These are phyloP conservation scores for Psilocybe cubensis DNA, from an alignment of 768 basidiomycete genomes.

Conservation along the genomic window DNA sequence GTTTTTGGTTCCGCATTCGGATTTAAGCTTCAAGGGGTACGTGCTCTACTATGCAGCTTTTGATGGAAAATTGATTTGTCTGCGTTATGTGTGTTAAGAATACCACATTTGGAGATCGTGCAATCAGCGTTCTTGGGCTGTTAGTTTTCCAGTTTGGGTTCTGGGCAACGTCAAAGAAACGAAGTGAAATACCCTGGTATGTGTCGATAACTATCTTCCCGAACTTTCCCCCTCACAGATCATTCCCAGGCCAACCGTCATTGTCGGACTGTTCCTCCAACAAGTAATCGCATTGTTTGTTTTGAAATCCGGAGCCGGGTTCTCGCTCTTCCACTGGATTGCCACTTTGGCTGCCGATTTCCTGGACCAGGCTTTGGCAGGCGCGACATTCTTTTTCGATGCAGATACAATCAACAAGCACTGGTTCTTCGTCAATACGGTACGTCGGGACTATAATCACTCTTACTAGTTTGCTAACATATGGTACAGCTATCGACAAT, in stretches of 20 bases:
- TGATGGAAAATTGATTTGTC: no score
- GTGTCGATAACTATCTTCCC: neutral
- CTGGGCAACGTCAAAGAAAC: slow-evolving; percentile 66
- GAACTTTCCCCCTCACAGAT: no score
- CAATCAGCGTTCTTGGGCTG: slow-evolving; percentile 81
- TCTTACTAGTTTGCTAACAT: slow-evolving; percentile 23
- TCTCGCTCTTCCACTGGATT: slow-evolving; percentile 82
- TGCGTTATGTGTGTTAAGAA: no score
- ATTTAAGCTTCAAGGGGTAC: slow-evolving; percentile 48
- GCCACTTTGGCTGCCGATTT: slow-evolving; percentile 76
- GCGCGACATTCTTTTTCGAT: slow-evolving; percentile 86
- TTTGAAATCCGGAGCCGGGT: slow-evolving; percentile 85
- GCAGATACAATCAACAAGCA: slow-evolving; percentile 61
- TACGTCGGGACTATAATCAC: slow-evolving; percentile 34
- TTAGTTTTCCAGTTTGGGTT: slow-evolving; percentile 80
- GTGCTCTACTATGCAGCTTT: slow-evolving; percentile 78
- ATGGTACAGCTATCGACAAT: slow-evolving; percentile 67
- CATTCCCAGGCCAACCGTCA: slow-evolving; percentile 74
- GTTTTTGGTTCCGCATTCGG: slow-evolving; percentile 90
- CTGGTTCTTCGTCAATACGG: slow-evolving; percentile 88
- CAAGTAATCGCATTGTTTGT: slow-evolving; percentile 90
- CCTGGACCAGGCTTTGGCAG: slow-evolving; percentile 67
- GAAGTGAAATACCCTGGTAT: slow-evolving; percentile 75
- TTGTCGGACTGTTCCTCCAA: slow-evolving; percentile 87
- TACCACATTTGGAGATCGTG: slow-evolving; percentile 83